phyloP scores from a whole-genome alignment of 805 yeast species.

The Hanseniaspora lachancei region DNA sequence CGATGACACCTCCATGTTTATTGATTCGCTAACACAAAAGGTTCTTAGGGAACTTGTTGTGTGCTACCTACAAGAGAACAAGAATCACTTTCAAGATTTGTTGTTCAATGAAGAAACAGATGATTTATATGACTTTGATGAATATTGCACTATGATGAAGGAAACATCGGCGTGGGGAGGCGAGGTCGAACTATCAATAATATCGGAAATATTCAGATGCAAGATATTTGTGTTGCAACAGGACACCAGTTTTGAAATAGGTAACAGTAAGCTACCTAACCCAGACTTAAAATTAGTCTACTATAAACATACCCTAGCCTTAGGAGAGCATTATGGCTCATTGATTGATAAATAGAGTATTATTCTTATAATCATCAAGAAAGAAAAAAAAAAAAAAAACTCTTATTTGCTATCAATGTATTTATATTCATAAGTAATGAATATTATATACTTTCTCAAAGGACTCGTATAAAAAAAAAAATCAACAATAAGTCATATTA shows the following conservation, averaged over 20 bases:
- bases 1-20: neutral
- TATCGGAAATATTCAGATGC: conserved; percentile 55
- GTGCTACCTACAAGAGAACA: conserved; percentile 46
- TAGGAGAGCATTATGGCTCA: conserved; percentile 94
- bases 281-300: conserved; percentile 60
- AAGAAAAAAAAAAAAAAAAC: too few species aligned
- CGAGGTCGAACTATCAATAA: conserved; percentile 77
- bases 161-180: conserved; percentile 94
- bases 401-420: neutral
- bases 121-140: conserved; percentile 48
- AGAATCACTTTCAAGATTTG: conserved; percentile 66
- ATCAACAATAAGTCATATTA: too few species aligned
- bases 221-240: conserved; percentile 64
- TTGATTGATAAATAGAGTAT: conserved; percentile 31
- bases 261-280: conserved; percentile 28
- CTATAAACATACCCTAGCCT: conserved; percentile 71
- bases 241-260: conserved; percentile 39
- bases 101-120: conserved; percentile 67
- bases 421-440: neutral
- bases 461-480: neutral
- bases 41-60: conserved; percentile 57
- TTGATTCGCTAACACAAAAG: conserved; percentile 15
- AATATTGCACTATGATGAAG: conserved; percentile 55
- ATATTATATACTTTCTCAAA: neutral
- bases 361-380: too few species aligned